Base-by-base conservation (phyloP, 208 protist genomes). In the Crithidia brevicula region DNA sequence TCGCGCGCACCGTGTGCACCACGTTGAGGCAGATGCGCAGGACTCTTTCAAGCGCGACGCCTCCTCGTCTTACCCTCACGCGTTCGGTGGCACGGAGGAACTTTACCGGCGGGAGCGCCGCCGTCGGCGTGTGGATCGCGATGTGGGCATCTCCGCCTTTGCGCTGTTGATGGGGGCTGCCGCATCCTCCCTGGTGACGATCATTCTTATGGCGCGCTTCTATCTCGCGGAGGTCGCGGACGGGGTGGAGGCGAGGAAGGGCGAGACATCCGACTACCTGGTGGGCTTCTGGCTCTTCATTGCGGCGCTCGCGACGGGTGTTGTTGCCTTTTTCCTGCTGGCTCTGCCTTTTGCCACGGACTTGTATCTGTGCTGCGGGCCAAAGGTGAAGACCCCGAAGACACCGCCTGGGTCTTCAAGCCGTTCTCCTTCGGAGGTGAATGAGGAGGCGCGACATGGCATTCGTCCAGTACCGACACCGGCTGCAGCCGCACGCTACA, bases 341-440 rank as follows among this genome's bases (percentile, higher is more conserved):
- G 23, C 57, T 1, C 57, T 63, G 4, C 57, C 57, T 9, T 36
- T 4, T 10, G 6, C 25, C 8, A 63, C 57, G 28, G 42, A 52
- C 3, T 28, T 63, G 8, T 28, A 63, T 28, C 57, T 63, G 13
- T 63, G 57, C 57, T 50, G 57, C 42, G 8, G 6, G 15, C 57
- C 42, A 23, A 7, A 4, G 34, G 38, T 61, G 38, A 22, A 34
- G 25, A 49, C 18, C 38, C n/a, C 33, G 10, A 9, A 49, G 36
- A 40, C 36, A 11, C 40, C 56, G 22, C 1, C 38, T 4, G 3
- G 23, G 31, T n/a, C 15, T 16, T 7, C 33, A 0, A 25, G 31
- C n/a, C 28, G 54, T 9, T 23, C 11, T 2, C 6, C 46, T 40
- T 16, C 40, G 31, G 56, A 62, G 7, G 27, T 47, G 36, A 13